Percentiles rank a stretch among this genome's conserved stretches.
phyloP scores from a whole-genome alignment of 140 eudicot genomes.

The Senecio squalidus region DNA sequence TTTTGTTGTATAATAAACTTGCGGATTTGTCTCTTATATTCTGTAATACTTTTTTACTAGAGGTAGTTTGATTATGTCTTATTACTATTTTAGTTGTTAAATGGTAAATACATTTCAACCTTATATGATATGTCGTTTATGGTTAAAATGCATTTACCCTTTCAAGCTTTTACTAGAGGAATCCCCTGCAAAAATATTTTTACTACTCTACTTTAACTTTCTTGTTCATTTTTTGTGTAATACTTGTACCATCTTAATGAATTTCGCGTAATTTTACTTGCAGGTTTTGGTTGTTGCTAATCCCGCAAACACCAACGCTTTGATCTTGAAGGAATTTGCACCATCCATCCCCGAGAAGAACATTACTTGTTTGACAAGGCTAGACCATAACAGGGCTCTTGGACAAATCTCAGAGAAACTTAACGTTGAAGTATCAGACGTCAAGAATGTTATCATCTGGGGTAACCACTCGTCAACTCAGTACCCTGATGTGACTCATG shows the following conservation, averaged over 20 bases:
- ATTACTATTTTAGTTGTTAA: too few relatives aligned
- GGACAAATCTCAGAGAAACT: slow-evolving; percentile 89
- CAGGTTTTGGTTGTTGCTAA: slow-evolving; percentile 97
- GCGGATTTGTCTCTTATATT: too few relatives aligned
- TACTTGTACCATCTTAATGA: background rate
- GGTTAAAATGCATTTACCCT: background rate
- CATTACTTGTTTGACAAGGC: slow-evolving; percentile 81
- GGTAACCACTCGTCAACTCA: slow-evolving; percentile 93
- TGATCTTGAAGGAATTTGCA: slow-evolving; percentile 87
- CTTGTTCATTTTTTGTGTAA: background rate
- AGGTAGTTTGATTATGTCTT: too few relatives aligned
- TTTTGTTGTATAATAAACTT: too few relatives aligned
- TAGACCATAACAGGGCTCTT: slow-evolving; percentile 93
- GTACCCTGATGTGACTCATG: slow-evolving; percentile 95
- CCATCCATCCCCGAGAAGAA: slow-evolving; percentile 95
- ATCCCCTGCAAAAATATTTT: too few relatives aligned
- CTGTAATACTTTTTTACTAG: too few relatives aligned
- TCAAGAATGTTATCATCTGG: slow-evolving; percentile 87
- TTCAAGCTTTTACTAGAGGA: too few relatives aligned
- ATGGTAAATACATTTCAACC: background rate
- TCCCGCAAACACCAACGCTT: slow-evolving; percentile 94
- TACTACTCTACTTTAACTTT: background rate
- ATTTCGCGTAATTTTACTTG: background rate
- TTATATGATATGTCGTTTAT: background rate
- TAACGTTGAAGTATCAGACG: slow-evolving; percentile 74